Evolutionary conservation across 208 protist species (phyloP).

Genomic region (Kentomonas sorsogonicus): DNA sequence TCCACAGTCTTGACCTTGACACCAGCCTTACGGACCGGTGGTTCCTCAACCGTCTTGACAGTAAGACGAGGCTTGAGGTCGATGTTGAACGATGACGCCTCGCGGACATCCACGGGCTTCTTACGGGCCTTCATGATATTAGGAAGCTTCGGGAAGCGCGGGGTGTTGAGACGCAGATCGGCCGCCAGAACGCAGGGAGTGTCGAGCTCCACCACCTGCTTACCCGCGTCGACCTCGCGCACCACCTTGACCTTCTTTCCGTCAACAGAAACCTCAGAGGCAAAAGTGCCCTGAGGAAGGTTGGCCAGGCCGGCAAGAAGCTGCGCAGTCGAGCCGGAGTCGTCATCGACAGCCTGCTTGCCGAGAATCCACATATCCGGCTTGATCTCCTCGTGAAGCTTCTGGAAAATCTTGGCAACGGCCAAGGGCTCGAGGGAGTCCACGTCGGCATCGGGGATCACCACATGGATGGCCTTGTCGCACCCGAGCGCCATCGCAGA

Average conservation of each 20-base stretch:
- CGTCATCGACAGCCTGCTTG: slow-evolving; percentile 97
- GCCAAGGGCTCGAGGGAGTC: slow-evolving; percentile 85
- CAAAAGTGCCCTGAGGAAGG: slow-evolving; percentile 94
- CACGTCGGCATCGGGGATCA: slow-evolving; percentile 53
- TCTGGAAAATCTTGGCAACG: slow-evolving; percentile 91
- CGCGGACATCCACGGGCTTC: slow-evolving; percentile 88
- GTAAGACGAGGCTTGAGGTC: slow-evolving; percentile 73
- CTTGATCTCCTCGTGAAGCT: slow-evolving; percentile 84
- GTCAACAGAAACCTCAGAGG: slow-evolving; percentile 79
- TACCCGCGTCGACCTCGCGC: slow-evolving; percentile 94
- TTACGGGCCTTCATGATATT: slow-evolving; percentile 98
- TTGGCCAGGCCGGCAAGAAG: slow-evolving; percentile 92
- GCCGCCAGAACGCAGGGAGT: slow-evolving; percentile 83
- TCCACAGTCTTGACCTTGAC: slow-evolving; percentile 89
- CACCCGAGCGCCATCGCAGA: slow-evolving; percentile 94
- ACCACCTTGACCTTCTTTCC: slow-evolving; percentile 81
- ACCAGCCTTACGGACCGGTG: slow-evolving; percentile 72
- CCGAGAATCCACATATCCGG: slow-evolving; percentile 89
- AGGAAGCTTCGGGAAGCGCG: slow-evolving; percentile 94
- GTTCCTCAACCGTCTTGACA: slow-evolving; percentile 71
- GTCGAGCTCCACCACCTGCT: slow-evolving; percentile 85
- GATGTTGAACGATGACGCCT: slow-evolving; percentile 70
- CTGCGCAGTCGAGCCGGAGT: slow-evolving; percentile 92
- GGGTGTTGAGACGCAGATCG: slow-evolving; percentile 94
- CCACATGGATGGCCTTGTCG: slow-evolving; percentile 93